Base-by-base conservation (phyloP, 176 grass and related monocot genomes). In the Otatea glauca region DNA sequence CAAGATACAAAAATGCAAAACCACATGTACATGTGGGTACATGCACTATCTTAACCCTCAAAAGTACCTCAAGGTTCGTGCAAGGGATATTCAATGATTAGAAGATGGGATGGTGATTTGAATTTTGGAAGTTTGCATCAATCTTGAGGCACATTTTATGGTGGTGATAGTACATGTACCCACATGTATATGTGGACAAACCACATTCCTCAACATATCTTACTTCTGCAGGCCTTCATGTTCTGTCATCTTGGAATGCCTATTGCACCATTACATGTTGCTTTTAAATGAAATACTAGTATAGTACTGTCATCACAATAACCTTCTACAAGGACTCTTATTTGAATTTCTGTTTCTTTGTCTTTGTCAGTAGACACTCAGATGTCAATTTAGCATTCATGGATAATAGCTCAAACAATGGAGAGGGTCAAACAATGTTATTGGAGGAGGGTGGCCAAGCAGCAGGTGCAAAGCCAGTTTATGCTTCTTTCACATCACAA, bases 401-500 rank as follows among this genome's bases (percentile, higher is more conserved):
- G 96, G 93, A 92, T 81, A 84, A 87, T 54, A 72, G 72, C 12
- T 87, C 80, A 76, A 66, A 87, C 29, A 96, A 88, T 69, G 93
- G 61, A 87, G 96, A 93, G 78, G 93, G 92, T 68, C 81, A 76
- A 77, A 70, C 86, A 80, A 60, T 82, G 68, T 76, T 99, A 61
- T 83, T 99, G 54, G 91, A 99, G 83, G 86, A 93, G 86, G 93
- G 93, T 70, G 79, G 76, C n/a, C 89, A 80, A 89, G 65, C 81
- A 84, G 78, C 76, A 84, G 53, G 75, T 70, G 63, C 68, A 68
- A 99, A 96, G 76, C 56, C 91, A 87, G 44, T 67, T 84, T 83
- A 88, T 91, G 38, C 63, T 86, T 90, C 91, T 76, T 64, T 84
- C 25, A 79, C 92, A 81, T 94, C 91, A 88, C 91, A 90, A 70